These are phyloP conservation scores for Bisporella sp. DNA, from an alignment of 2,329 filamentous ascomycete genomes.

Conservation along the genomic window DNA sequence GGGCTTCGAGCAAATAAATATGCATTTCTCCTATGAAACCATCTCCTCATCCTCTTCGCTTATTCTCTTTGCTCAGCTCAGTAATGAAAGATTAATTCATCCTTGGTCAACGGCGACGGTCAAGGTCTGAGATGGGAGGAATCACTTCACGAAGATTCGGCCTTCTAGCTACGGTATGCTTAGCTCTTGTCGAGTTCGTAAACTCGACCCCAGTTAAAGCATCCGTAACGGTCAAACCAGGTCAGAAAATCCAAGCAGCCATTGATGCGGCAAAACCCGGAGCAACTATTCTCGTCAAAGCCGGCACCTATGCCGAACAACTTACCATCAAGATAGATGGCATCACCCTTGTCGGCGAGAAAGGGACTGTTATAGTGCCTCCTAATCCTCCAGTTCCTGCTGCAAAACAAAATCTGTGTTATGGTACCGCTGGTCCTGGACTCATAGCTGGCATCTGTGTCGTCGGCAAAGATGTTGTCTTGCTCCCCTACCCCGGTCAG, in stretches of 20 bases:
- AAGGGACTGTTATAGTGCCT: slow-evolving; percentile 20
- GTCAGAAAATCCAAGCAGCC: slow-evolving; percentile 24
- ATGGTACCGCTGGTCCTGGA: slow-evolving; percentile 22
- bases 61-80: too few species aligned
- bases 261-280: slow-evolving; percentile 24
- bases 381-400: slow-evolving; percentile 9
- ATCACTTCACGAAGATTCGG: too few species aligned
- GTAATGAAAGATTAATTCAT: too few species aligned
- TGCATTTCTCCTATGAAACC: too few species aligned
- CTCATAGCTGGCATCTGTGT: slow-evolving; percentile 30
- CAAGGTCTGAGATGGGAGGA: too few species aligned
- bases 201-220: neutral
- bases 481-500: slow-evolving; percentile 14
- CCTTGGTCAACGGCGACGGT: too few species aligned
- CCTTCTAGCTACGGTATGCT: too few species aligned
- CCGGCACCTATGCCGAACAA: slow-evolving; percentile 30
- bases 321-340: slow-evolving; percentile 29
- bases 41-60: too few species aligned
- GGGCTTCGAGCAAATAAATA: too few species aligned
- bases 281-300: slow-evolving; percentile 27
- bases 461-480: slow-evolving; percentile 22
- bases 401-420: slow-evolving; percentile 24
- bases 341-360: slow-evolving; percentile 27
- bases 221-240: neutral
- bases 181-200: too few species aligned